Conservation (phyloP, 306 rosid genomes). For the Mucuna pruriens region DNA sequence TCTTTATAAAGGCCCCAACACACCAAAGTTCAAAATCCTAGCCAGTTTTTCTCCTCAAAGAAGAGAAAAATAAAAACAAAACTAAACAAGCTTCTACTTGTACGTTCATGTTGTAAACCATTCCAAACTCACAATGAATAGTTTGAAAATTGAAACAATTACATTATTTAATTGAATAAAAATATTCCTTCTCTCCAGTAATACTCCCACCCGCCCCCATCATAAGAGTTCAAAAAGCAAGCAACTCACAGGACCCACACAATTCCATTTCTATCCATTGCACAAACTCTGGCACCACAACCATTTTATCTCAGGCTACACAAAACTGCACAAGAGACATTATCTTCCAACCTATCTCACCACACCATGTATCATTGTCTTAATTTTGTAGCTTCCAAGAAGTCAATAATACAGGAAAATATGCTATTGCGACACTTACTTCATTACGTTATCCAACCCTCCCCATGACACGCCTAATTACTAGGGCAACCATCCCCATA, state of each 20-base stretch:
- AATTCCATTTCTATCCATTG: slow-evolving; percentile 6
- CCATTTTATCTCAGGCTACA: not conserved
- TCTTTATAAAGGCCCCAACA: slow-evolving; percentile 1
- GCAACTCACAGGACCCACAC: slow-evolving; percentile 9
- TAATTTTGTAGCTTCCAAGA: not conserved
- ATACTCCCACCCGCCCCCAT: not conserved
- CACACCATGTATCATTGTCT: not conserved
- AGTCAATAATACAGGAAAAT: not conserved
- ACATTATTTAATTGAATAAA: not conserved
- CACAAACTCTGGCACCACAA: not conserved
- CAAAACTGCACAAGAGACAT: not conserved
- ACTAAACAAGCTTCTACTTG: slow-evolving; percentile 11
- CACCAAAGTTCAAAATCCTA: not conserved
- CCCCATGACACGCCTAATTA: slow-evolving; percentile 11
- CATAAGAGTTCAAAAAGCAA: not conserved
- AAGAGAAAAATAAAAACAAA: not conserved
- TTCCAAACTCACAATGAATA: slow-evolving; percentile 10
- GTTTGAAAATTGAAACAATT: slow-evolving; percentile 16
- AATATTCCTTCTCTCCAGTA: not conserved
- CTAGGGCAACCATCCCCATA: not conserved
- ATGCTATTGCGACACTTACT: not conserved
- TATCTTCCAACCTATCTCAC: slow-evolving; percentile 11
- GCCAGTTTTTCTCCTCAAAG: not conserved
- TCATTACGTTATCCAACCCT: slow-evolving; percentile 14
- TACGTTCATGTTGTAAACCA: not conserved